Percentiles rank a stretch among this genome's conserved stretches.
Conservation (phyloP, 495 filamentous ascomycete genomes). For the Bacidia gigantensis region DNA sequence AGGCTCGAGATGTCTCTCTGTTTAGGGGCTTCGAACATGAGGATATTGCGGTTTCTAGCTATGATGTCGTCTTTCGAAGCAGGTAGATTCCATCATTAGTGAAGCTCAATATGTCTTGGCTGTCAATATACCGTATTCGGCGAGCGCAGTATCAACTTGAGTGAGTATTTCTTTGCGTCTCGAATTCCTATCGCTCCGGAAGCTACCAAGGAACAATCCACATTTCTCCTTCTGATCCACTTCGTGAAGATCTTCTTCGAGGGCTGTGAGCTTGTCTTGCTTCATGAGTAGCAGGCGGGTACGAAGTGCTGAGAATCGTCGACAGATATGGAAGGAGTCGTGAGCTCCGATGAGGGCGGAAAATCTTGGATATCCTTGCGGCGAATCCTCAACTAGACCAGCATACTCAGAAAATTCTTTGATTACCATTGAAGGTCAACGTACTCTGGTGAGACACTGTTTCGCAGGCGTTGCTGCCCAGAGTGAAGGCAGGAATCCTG, state of each 20-base stretch:
- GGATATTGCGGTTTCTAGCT: not conserved
- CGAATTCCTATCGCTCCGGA: slow-evolving; percentile 19
- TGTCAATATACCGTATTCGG: not conserved
- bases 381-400: slow-evolving; percentile 22
- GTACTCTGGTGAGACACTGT: not conserved
- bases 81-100: not conserved
- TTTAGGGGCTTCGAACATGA: not conserved
- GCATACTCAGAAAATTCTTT: not conserved
- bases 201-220: slow-evolving; percentile 21
- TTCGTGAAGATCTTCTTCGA: slow-evolving; percentile 21
- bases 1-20: not conserved
- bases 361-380: slow-evolving; percentile 22
- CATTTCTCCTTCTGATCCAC: slow-evolving; percentile 21
- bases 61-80: not conserved
- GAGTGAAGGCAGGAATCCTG: not conserved
- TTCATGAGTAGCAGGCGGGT: slow-evolving; percentile 15
- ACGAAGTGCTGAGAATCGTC: slow-evolving; percentile 20
- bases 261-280: slow-evolving; percentile 21
- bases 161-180: not conserved
- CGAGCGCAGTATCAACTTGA: not conserved
- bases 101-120: not conserved
- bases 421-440: not conserved
- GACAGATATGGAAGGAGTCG: slow-evolving; percentile 17
- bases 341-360: slow-evolving; percentile 18
- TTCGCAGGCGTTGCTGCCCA: not conserved